phyloP scores from a whole-genome alignment of 2,329 filamentous ascomycete genomes.

The Epicoccum nigrum region DNA sequence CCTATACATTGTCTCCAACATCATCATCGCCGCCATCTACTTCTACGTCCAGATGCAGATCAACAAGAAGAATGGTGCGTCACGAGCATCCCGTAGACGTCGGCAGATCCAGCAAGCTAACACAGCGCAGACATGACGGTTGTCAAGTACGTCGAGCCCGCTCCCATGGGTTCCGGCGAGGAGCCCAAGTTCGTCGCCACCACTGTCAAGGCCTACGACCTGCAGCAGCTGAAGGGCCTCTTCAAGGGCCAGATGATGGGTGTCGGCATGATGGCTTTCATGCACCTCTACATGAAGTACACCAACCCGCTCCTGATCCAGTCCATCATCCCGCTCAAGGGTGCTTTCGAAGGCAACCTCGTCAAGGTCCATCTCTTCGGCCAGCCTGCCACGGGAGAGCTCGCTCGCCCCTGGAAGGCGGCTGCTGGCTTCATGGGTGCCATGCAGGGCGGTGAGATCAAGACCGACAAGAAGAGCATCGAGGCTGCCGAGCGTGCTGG shows the following conservation, averaged over 20 bases:
- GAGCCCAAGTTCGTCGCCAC: constrained; percentile 96
- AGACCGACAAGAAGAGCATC: constrained; percentile 76
- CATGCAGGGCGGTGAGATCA: constrained; percentile 72
- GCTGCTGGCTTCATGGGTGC: constrained; percentile 80
- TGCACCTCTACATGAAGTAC: constrained; percentile 99
- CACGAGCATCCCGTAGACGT: neutral
- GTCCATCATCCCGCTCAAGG: constrained; percentile 97
- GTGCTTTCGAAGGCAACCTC: constrained; percentile 91
- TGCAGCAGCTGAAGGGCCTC: constrained; percentile 78
- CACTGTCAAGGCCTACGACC: constrained; percentile 94
- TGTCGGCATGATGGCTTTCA: constrained; percentile 95
- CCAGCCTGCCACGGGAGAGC: constrained; percentile 82
- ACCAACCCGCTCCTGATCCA: constrained; percentile 99
- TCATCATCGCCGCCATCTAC: constrained; percentile 85
- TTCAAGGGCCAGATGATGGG: constrained; percentile 96
- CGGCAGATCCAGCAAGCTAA: constrained; percentile 18
- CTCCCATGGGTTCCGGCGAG: constrained; percentile 89
- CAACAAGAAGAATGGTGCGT: constrained; percentile 94
- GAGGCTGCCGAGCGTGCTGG: constrained; percentile 59
- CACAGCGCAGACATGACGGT: constrained; percentile 80
- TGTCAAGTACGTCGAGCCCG: constrained; percentile 97
- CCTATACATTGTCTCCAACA: constrained; percentile 72
- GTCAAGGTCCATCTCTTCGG: constrained; percentile 95
- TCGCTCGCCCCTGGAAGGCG: constrained; percentile 96
- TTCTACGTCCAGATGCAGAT: constrained; percentile 84